Conservation (phyloP, 2,329 filamentous ascomycete genomes). For the Botryotinia narcissicola region DNA sequence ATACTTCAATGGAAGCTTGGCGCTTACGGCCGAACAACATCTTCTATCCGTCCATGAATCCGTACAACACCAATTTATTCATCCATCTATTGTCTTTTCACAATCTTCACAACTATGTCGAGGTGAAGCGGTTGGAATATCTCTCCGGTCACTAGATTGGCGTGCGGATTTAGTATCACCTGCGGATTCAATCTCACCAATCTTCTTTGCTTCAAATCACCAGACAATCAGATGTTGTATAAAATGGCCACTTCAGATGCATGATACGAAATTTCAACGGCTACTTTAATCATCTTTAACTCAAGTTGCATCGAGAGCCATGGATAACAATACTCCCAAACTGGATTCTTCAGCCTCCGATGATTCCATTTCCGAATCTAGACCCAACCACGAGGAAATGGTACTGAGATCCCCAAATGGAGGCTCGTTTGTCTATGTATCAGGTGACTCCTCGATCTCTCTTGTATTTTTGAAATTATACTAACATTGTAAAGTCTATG, state of each 20-base stretch:
- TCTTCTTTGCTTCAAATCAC: neutral
- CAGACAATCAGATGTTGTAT: neutral
- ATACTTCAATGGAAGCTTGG: neutral
- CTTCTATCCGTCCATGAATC: neutral
- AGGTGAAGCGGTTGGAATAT: neutral
- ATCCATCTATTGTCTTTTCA: neutral
- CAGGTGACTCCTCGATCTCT: neutral
- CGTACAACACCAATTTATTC: neutral
- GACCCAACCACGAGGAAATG: neutral
- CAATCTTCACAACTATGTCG: neutral
- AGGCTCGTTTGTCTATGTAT: neutral
- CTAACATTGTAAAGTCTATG: constrained; percentile 42
- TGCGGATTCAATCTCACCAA: neutral
- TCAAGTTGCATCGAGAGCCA: neutral
- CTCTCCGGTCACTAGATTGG: neutral
- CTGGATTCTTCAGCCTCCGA: neutral
- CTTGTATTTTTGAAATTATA: neutral
- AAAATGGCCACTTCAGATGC: neutral
- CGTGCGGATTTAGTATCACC: neutral
- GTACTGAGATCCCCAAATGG: neutral
- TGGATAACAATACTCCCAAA: neutral
- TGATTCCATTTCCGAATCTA: neutral
- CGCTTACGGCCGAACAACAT: neutral
- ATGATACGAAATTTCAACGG: neutral
- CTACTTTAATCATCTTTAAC: neutral